These are phyloP conservation scores for Spathaspora sp. DNA, from an alignment of 1,139 yeast genomes.

Conservation along the genomic window DNA sequence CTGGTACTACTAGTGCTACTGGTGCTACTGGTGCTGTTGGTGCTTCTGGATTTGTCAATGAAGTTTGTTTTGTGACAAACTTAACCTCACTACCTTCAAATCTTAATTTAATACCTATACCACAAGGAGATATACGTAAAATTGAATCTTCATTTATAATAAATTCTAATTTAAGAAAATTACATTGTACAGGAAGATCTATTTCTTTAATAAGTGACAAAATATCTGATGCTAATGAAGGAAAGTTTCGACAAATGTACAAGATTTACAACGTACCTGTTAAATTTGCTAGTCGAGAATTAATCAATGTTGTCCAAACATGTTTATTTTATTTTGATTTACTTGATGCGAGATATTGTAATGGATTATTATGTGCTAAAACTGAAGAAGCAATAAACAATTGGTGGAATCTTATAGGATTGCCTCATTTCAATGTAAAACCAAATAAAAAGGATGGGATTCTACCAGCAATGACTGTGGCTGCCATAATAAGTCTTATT, in stretches of 20 bases:
- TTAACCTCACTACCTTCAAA: slow-evolving; percentile 77
- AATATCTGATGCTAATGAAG: slow-evolving; percentile 77
- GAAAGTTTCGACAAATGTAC: slow-evolving; percentile 79
- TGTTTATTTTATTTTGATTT: slow-evolving; percentile 76
- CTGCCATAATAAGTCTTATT: slow-evolving; percentile 62
- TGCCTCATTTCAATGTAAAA: slow-evolving; percentile 53
- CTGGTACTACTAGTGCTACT: neutral
- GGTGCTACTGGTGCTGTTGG: neutral
- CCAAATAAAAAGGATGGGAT: slow-evolving; percentile 50
- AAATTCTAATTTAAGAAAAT: slow-evolving; percentile 72
- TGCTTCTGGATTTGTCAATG: slow-evolving; percentile 16
- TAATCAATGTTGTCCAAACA: slow-evolving; percentile 73
- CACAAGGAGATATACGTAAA: slow-evolving; percentile 57
- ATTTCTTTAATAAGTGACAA: slow-evolving; percentile 59
- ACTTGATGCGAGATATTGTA: slow-evolving; percentile 68
- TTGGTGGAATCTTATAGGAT: slow-evolving; percentile 86
- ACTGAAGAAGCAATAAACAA: slow-evolving; percentile 68
- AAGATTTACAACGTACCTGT: slow-evolving; percentile 55
- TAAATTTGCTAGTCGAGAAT: slow-evolving; percentile 68
- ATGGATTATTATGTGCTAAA: slow-evolving; percentile 77
- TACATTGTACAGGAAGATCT: slow-evolving; percentile 85
- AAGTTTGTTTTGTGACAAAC: slow-evolving; percentile 73
- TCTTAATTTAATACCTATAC: slow-evolving; percentile 67
- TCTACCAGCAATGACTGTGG: slow-evolving; percentile 65
- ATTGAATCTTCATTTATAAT: slow-evolving; percentile 61